These are phyloP conservation scores for Penstemon newberryi DNA, from an alignment of 257 asterid species.

Conservation along the genomic window DNA sequence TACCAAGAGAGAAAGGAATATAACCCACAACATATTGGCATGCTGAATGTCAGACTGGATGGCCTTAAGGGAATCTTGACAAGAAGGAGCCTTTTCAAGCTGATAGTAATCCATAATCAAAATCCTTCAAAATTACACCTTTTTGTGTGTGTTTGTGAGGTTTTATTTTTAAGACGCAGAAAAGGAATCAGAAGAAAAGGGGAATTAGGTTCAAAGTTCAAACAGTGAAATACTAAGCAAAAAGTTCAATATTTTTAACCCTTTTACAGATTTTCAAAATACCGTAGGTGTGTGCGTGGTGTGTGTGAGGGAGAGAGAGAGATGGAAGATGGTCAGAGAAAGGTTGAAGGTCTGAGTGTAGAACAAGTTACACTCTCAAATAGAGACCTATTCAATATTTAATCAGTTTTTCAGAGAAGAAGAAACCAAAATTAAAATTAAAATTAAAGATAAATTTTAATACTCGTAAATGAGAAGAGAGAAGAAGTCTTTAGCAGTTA, in stretches of 20 bases:
- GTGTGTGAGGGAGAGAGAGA: neutral
- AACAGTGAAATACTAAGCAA: neutral
- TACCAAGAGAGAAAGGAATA: slow-evolving; percentile 1
- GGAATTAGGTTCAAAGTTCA: neutral
- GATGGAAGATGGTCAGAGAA: neutral
- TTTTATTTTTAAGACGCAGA: neutral
- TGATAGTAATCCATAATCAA: slow-evolving; percentile 44
- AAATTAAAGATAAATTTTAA: neutral
- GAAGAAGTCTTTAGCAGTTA: too few species aligned
- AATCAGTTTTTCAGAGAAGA: neutral
- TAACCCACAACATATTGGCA: slow-evolving; percentile 58
- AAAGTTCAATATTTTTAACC: neutral
- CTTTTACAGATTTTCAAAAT: slow-evolving; percentile 1
- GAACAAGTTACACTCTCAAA: neutral
- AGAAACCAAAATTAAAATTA: neutral
- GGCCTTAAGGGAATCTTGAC: slow-evolving; percentile 46
- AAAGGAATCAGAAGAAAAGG: too few species aligned
- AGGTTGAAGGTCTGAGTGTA: neutral
- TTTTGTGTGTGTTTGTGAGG: neutral
- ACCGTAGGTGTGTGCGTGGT: too few species aligned
- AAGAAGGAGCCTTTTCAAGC: slow-evolving; percentile 45
- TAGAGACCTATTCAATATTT: slow-evolving; percentile 15
- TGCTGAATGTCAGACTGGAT: slow-evolving; percentile 56
- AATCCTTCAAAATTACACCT: slow-evolving; percentile 16
- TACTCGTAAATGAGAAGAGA: too few species aligned